Evolutionary conservation across 257 asterid genomes (phyloP).

Genomic region (Fraxinus americana): DNA sequence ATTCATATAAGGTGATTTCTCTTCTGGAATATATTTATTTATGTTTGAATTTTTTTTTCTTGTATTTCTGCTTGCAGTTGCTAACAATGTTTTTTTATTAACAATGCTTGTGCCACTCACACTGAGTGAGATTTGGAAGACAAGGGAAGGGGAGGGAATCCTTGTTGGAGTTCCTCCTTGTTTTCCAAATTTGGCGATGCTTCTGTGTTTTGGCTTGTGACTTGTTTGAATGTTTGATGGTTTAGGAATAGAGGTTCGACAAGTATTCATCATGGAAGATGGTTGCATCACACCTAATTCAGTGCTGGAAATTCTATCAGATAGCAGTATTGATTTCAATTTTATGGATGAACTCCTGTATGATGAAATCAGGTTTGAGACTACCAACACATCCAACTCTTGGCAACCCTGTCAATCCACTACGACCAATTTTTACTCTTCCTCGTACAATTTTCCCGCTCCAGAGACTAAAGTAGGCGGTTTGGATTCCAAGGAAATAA

Average conservation of each 20-base stretch:
- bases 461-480: conserved; percentile 26
- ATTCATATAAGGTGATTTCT: too few species aligned
- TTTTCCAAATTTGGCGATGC: conserved; percentile 41
- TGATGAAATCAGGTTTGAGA: conserved; percentile 82
- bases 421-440: too few species aligned
- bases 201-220: conserved; percentile 46
- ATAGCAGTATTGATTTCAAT: conserved; percentile 42
- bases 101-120: conserved; percentile 41
- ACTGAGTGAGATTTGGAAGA: conserved; percentile 51
- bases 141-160: conserved; percentile 37
- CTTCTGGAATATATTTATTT: too few species aligned
- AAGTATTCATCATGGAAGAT: conserved; percentile 57
- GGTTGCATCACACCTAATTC: conserved; percentile 46
- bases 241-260: conserved; percentile 26
- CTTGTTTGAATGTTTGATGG: conserved; percentile 13
- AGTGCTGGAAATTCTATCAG: conserved; percentile 41
- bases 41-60: too few species aligned
- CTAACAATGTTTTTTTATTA: conserved; percentile 30
- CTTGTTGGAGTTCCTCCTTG: conserved; percentile 28
- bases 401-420: conserved; percentile 29
- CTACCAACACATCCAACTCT: conserved; percentile 54
- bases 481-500: conserved; percentile 29
- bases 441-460: conserved; percentile 15
- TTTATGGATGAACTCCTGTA: conserved; percentile 61
- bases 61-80: conserved; percentile 45